A percentile compares a stretch with the other conserved stretches of the same genome.
Evolutionary conservation across 805 yeast species (phyloP).

Genomic region (Saccharomyces jurei): DNA sequence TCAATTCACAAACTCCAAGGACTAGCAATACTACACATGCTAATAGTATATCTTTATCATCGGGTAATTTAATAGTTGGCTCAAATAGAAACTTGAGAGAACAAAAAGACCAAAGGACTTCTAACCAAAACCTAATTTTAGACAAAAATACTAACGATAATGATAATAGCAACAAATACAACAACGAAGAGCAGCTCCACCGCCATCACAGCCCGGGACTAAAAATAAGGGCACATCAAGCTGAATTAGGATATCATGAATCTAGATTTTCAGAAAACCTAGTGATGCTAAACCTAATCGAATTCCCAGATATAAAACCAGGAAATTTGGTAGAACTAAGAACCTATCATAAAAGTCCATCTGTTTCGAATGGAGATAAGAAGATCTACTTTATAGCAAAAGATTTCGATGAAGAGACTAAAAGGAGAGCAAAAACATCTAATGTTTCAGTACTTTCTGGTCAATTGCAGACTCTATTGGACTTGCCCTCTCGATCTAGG

Average conservation of each 20-base stretch:
- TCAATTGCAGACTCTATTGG: constrained; percentile 51
- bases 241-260: constrained; percentile 51
- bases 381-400: constrained; percentile 40
- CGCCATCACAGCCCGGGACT: not conserved
- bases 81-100: constrained; percentile 4
- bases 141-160: not conserved
- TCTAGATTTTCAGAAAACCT: constrained; percentile 46
- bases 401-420: constrained; percentile 25
- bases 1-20: constrained; percentile 5
- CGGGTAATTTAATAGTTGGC: constrained; percentile 25
- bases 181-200: not conserved
- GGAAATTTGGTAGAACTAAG: constrained; percentile 72
- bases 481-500: constrained; percentile 57
- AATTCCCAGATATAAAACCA: constrained; percentile 54
- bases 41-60: constrained; percentile 19
- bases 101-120: not conserved
- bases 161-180: not conserved
- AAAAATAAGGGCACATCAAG: constrained; percentile 8
- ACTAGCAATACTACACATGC: constrained; percentile 18
- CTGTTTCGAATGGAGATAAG: constrained; percentile 17
- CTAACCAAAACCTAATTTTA: not conserved
- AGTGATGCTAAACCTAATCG: constrained; percentile 52
- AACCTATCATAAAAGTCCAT: constrained; percentile 32
- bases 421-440: constrained; percentile 27
- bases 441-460: constrained; percentile 54